phyloP scores from a whole-genome alignment of 2,329 filamentous ascomycete genomes.

The Raffaelea ambrosiae region DNA sequence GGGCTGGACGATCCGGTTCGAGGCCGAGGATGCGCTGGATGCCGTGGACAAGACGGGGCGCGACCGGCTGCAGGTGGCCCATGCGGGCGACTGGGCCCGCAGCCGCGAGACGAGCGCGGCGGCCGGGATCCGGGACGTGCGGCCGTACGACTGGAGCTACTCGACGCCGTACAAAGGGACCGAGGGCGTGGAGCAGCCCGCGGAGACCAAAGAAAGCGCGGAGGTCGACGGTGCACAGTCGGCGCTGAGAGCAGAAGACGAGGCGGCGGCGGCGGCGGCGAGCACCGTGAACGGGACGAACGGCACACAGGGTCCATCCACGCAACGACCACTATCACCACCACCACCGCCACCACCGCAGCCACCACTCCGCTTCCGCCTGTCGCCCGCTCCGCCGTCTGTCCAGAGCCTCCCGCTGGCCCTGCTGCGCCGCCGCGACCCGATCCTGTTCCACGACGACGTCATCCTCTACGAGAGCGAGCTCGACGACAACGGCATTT shows the following conservation, averaged over 20 bases:
- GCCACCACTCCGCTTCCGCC: not conserved
- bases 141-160: conserved; percentile 98
- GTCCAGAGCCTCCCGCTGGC: conserved; percentile 64
- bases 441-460: conserved; percentile 94
- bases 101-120: conserved; percentile 66
- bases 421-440: conserved; percentile 78
- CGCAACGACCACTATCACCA: not conserved
- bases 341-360: not conserved
- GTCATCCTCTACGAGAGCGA: conserved; percentile 96
- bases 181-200: conserved; percentile 12
- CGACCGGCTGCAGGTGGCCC: conserved; percentile 86
- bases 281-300: not conserved
- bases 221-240: too few relatives aligned
- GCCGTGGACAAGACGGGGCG: conserved; percentile 87
- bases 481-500: conserved; percentile 94
- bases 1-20: conserved; percentile 76
- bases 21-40: conserved; percentile 80
- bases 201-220: not conserved
- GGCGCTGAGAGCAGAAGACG: not conserved
- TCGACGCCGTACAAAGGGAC: conserved; percentile 80
- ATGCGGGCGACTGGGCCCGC: conserved; percentile 76
- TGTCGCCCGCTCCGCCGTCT: not conserved
- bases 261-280: too few relatives aligned
- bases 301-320: not conserved
- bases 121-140: conserved; percentile 84